Percentiles rank a stretch among this genome's conserved stretches.
Evolutionary conservation across 768 basidiomycete genomes (phyloP).

Genomic region (Cantharellus anzutake): DNA sequence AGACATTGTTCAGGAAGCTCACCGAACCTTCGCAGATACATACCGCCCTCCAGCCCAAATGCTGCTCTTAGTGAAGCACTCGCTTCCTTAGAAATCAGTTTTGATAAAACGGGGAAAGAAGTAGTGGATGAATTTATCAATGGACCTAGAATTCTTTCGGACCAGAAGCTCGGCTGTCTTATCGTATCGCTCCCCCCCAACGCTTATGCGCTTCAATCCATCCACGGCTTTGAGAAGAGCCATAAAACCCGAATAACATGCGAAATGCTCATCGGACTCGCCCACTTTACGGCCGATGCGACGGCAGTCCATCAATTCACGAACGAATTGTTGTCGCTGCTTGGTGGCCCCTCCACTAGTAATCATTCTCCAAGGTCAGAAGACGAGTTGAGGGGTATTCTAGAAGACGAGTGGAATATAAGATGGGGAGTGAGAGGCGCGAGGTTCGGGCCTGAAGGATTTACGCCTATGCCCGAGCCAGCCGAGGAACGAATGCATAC

Average conservation of each 20-base stretch:
- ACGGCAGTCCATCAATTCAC: slow-evolving; percentile 72
- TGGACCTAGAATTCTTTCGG: slow-evolving; percentile 52
- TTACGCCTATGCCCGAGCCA: slow-evolving; percentile 16
- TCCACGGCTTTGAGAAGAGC: not conserved
- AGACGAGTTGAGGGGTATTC: slow-evolving; percentile 3
- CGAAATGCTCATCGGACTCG: slow-evolving; percentile 52
- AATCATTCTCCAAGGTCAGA: slow-evolving; percentile 9
- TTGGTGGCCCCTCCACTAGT: slow-evolving; percentile 20
- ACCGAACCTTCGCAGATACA: slow-evolving; percentile 15
- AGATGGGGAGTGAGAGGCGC: not conserved
- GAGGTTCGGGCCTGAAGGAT: not conserved
- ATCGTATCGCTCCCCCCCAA: slow-evolving; percentile 17
- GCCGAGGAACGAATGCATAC: slow-evolving; percentile 33
- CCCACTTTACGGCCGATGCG: slow-evolving; percentile 74
- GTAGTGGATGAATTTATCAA: slow-evolving; percentile 58
- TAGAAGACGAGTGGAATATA: slow-evolving; percentile 13
- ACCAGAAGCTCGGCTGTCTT: slow-evolving; percentile 45
- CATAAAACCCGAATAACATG: slow-evolving; percentile 2
- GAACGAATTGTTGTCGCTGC: slow-evolving; percentile 55
- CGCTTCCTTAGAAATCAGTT: slow-evolving; percentile 29
- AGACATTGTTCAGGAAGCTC: not conserved
- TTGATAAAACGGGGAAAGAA: slow-evolving; percentile 1
- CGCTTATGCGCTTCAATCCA: slow-evolving; percentile 14
- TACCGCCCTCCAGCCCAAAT: slow-evolving; percentile 23
- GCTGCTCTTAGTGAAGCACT: slow-evolving; percentile 32